Conservation (phyloP, 495 filamentous ascomycete genomes). For the Hyaloscypha variabilis region DNA sequence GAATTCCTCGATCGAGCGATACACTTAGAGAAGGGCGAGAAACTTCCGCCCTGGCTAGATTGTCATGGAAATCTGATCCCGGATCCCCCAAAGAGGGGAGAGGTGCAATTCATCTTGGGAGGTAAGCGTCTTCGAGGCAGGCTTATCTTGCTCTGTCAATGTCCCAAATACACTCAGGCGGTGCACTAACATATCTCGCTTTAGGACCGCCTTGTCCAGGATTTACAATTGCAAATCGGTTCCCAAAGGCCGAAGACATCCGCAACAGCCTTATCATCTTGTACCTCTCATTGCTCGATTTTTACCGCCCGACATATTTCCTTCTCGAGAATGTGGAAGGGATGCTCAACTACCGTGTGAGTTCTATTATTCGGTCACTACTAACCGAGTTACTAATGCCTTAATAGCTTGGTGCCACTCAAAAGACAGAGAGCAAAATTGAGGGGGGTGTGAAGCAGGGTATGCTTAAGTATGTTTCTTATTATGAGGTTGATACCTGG, state of each 20-base stretch:
- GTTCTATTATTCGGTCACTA: not conserved
- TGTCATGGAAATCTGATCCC: conserved; percentile 8
- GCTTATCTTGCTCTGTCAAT: too few species aligned
- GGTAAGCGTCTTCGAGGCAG: not conserved
- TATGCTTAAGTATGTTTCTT: conserved; percentile 14
- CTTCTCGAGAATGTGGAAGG: conserved; percentile 22
- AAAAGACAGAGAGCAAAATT: not conserved
- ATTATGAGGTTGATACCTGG: not conserved
- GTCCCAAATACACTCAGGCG: too few species aligned
- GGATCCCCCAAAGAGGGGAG: conserved; percentile 13
- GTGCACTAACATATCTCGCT: not conserved
- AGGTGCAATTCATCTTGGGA: conserved; percentile 21
- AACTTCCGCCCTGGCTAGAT: not conserved
- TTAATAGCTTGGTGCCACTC: conserved; percentile 5
- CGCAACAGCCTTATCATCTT: conserved; percentile 16
- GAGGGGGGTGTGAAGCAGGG: conserved; percentile 16
- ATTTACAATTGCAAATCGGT: conserved; percentile 13
- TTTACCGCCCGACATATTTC: conserved; percentile 22
- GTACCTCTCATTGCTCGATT: conserved; percentile 19
- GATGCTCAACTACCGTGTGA: conserved; percentile 2
- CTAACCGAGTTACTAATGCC: not conserved
- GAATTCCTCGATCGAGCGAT: conserved; percentile 9
- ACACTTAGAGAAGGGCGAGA: not conserved
- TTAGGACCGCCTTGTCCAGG: conserved; percentile 20
- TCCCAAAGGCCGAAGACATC: conserved; percentile 11